Evolutionary conservation across 2,329 filamentous ascomycete species (phyloP).

Genomic region (Fusarium papillatum): DNA sequence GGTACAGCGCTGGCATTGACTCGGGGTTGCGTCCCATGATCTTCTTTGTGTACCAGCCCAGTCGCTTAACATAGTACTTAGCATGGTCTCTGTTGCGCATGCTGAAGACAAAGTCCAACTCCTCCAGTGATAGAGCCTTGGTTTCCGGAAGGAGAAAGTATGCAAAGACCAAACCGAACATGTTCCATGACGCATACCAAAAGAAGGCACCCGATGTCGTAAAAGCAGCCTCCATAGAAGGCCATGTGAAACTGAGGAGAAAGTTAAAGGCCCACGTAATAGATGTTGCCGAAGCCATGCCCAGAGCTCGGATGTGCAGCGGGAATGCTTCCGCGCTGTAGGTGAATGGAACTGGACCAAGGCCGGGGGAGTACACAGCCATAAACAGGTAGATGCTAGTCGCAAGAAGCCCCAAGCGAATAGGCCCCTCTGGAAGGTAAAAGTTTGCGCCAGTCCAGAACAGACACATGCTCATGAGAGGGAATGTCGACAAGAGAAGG

Average conservation of each 20-base stretch:
- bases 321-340: slow-evolving; percentile 55
- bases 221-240: slow-evolving; percentile 45
- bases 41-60: slow-evolving; percentile 24
- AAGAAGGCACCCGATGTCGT: slow-evolving; percentile 50
- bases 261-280: slow-evolving; percentile 53
- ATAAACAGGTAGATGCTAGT: slow-evolving; percentile 52
- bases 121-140: slow-evolving; percentile 63
- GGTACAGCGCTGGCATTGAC: slow-evolving; percentile 32
- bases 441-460: slow-evolving; percentile 48
- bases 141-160: slow-evolving; percentile 65
- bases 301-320: slow-evolving; percentile 51
- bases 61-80: slow-evolving; percentile 49
- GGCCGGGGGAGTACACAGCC: slow-evolving; percentile 52
- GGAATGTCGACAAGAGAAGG: slow-evolving; percentile 52
- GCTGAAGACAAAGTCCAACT: slow-evolving; percentile 63
- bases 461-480: slow-evolving; percentile 46
- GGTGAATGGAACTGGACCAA: slow-evolving; percentile 53
- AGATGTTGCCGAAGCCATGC: slow-evolving; percentile 54
- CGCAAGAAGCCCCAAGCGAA: slow-evolving; percentile 46
- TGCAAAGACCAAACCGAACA: slow-evolving; percentile 60
- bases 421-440: slow-evolving; percentile 26
- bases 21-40: slow-evolving; percentile 11
- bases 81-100: slow-evolving; percentile 57
- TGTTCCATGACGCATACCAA: slow-evolving; percentile 62
- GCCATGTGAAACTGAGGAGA: slow-evolving; percentile 49